Evolutionary conservation across 441 rosid genomes (phyloP).

Genomic region (Populus trichocarpa): DNA sequence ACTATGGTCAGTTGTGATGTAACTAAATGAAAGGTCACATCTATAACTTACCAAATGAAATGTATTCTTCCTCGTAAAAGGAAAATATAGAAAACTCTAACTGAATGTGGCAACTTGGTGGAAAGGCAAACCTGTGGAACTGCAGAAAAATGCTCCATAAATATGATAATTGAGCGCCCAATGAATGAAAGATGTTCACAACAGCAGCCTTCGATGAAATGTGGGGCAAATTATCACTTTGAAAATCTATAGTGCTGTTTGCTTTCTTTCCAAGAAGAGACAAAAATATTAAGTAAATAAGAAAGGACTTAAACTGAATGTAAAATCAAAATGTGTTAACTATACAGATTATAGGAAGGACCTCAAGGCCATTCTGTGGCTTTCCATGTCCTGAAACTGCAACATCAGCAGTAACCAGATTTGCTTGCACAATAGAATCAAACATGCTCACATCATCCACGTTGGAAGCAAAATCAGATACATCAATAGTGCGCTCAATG

Average conservation of each 20-base stretch:
- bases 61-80: neutral
- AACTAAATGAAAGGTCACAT: neutral
- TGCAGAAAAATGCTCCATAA: slow-evolving; percentile 76
- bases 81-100: neutral
- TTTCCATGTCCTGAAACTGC: slow-evolving; percentile 50
- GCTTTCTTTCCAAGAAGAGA: slow-evolving; percentile 43
- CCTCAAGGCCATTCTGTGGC: slow-evolving; percentile 73
- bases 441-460: slow-evolving; percentile 42
- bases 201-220: slow-evolving; percentile 49
- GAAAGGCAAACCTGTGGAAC: slow-evolving; percentile 73
- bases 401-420: slow-evolving; percentile 29
- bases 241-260: slow-evolving; percentile 33
- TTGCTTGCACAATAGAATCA: slow-evolving; percentile 32
- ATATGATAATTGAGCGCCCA: slow-evolving; percentile 60
- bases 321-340: slow-evolving; percentile 5
- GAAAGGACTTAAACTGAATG: neutral
- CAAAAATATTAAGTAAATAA: slow-evolving; percentile 13
- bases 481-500: slow-evolving; percentile 44
- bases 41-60: neutral
- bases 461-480: slow-evolving; percentile 48
- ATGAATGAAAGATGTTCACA: slow-evolving; percentile 44
- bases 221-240: slow-evolving; percentile 26
- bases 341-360: slow-evolving; percentile 40
- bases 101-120: slow-evolving; percentile 1
- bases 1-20: neutral